These are phyloP conservation scores for Stygiomarasmius scandens DNA, from an alignment of 1,284 basidiomycete genomes.

Conservation along the genomic window DNA sequence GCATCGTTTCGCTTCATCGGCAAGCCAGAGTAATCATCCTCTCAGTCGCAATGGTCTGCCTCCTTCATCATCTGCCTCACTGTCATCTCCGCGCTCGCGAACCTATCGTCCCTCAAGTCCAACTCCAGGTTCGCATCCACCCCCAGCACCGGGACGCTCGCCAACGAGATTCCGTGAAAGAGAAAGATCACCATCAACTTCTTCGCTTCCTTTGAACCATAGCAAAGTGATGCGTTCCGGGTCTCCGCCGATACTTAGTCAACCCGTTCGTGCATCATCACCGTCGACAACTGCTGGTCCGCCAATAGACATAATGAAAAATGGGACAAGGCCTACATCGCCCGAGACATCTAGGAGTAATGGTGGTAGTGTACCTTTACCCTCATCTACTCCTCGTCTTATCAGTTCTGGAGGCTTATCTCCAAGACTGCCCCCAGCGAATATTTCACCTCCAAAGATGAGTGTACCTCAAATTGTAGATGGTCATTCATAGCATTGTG, in stretches of 20 bases:
- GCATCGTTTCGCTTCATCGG: conserved; percentile 2
- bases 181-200: background rate
- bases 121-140: background rate
- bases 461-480: conserved; percentile 13
- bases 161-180: conserved; percentile 10
- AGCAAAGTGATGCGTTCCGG: background rate
- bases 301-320: background rate
- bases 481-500: conserved; percentile 4
- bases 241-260: background rate
- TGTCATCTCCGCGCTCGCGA: conserved; percentile 11
- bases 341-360: background rate
- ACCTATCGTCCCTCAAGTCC: conserved; percentile 9
- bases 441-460: conserved; percentile 7
- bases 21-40: background rate
- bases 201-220: background rate
- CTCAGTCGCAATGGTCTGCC: background rate
- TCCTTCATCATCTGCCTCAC: conserved; percentile 1
- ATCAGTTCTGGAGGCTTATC: background rate
- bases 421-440: background rate
- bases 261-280: background rate
- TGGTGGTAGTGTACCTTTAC: background rate
- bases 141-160: conserved; percentile 1
- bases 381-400: background rate
- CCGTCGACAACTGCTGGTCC: background rate
- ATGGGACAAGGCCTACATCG: background rate